phyloP scores from a whole-genome alignment of 2,329 filamentous ascomycete genomes.

The Fusarium mundagurra region DNA sequence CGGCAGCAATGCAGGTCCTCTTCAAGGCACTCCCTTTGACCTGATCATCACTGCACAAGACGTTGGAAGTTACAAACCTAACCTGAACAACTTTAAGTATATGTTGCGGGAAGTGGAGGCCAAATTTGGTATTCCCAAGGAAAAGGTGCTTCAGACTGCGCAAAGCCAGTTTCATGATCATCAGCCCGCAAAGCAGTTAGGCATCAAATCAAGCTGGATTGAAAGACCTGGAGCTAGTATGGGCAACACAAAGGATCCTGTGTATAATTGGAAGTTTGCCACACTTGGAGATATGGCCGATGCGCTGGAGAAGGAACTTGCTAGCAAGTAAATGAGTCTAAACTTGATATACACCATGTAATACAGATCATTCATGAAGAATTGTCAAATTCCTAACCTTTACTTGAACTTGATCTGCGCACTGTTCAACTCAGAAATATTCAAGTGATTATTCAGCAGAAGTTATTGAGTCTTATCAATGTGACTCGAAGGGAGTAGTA shows the following conservation, averaged over 20 bases:
- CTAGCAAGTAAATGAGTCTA: neutral
- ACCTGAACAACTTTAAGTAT: slow-evolving; percentile 71
- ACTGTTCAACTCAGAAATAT: neutral
- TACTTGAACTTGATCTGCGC: neutral
- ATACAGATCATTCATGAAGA: neutral
- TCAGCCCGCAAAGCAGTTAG: slow-evolving; percentile 67
- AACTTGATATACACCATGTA: neutral
- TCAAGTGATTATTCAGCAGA: neutral
- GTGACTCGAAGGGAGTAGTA: neutral
- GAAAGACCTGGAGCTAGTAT: slow-evolving; percentile 54
- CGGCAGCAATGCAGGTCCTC: slow-evolving; percentile 53
- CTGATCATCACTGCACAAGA: slow-evolving; percentile 75
- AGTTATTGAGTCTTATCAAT: neutral
- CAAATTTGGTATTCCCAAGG: slow-evolving; percentile 65
- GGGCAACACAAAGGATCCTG: slow-evolving; percentile 55
- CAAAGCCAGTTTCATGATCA: slow-evolving; percentile 79
- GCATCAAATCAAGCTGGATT: slow-evolving; percentile 71
- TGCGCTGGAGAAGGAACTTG: slow-evolving; percentile 39
- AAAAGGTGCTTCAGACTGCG: slow-evolving; percentile 70
- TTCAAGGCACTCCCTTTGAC: slow-evolving; percentile 65
- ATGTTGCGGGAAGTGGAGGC: slow-evolving; percentile 64
- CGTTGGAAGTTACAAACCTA: slow-evolving; percentile 77
- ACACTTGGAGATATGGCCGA: slow-evolving; percentile 70
- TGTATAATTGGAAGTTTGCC: slow-evolving; percentile 66
- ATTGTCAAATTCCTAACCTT: no score